Percentiles rank a stretch among this genome's conserved stretches.
Conservation (phyloP, 331 rosid species). For the Erythrophleum ivorense region DNA sequence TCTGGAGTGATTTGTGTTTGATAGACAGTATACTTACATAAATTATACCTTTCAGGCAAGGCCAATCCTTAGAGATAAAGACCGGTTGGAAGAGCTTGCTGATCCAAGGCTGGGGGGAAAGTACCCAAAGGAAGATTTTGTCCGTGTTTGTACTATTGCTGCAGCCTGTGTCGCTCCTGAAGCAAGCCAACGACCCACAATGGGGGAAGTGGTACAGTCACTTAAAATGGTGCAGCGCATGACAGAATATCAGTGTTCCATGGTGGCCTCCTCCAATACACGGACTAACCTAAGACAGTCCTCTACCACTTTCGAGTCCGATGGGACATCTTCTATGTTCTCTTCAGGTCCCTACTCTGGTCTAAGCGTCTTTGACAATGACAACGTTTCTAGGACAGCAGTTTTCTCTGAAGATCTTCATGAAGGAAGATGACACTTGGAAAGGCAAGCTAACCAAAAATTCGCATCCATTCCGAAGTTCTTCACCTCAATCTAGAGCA, state of each 20-base stretch:
- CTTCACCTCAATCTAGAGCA: constrained; percentile 8
- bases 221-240: constrained; percentile 95
- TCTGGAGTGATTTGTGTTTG: not conserved
- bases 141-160: constrained; percentile 87
- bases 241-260: constrained; percentile 65
- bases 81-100: constrained; percentile 78
- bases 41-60: constrained; percentile 67
- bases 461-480: constrained; percentile 22
- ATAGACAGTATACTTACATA: constrained; percentile 19
- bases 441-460: constrained; percentile 31
- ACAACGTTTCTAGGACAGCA: constrained; percentile 73
- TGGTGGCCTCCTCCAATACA: constrained; percentile 60
- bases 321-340: constrained; percentile 88
- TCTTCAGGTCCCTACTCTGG: constrained; percentile 94
- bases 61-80: constrained; percentile 89
- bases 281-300: constrained; percentile 74
- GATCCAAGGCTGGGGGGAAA: constrained; percentile 82
- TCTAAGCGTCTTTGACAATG: constrained; percentile 75
- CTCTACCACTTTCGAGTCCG: constrained; percentile 80
- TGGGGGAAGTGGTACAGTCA: constrained; percentile 98
- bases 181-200: constrained; percentile 93
- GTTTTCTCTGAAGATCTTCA: constrained; percentile 97
- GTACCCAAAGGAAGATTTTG: constrained; percentile 81
- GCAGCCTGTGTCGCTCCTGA: constrained; percentile 96
- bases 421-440: constrained; percentile 74